Base-by-base conservation (phyloP, 2,329 filamentous ascomycete genomes). In the Keithomyces neogunnii region DNA sequence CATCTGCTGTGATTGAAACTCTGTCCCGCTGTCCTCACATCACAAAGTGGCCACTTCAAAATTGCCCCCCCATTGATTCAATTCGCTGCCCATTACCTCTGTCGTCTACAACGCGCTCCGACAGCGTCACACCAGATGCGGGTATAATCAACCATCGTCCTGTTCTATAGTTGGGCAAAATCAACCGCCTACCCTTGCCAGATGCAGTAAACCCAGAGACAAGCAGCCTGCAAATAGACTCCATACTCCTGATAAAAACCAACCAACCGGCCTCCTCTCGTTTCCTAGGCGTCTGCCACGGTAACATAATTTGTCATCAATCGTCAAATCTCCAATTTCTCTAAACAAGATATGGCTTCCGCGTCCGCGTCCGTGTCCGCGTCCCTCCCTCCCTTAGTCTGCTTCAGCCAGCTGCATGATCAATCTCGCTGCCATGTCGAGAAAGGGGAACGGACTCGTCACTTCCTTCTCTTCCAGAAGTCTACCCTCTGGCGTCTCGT, bases 351-450 rank as follows among this genome's bases (percentile, higher is more conserved):
- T n/a, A 5, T 5, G 30, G 28, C 8, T 4, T 26, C 40, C 3
- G 8, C 40, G 6, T 44, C 28, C 30, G 5, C 26, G 8, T 26
- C 13, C 19, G 3, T 13, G 9, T 38, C 13, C 19, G 3, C 4
- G 9, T 38, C 19, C 19, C 19, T 19, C 38, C 38, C 38, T 13
- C 2, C 26, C 11, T 66, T 70, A 81, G 61, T 89, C 86, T 52
- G 86, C 85, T 65, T 92, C 88, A 9, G 91, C 90, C 64, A 97
- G 75, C 72, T 96, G 90, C 72, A 96, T 90, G 60, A 97, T 96
- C 62, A 97, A 75, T 69, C 85, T 85, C 58, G 89, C 91, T 32
- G 92, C 91, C 69, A 96, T 86, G 70, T 97, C 92, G 63, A 97
- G 76, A 72, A 96, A 97, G 3, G 93, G 92, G 68, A 96, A 97